Evolutionary conservation across 1,139 yeast species (phyloP), one percentile per base, ranked within the genome.

Genomic region (Nakaseomyces nivariensis): DNA sequence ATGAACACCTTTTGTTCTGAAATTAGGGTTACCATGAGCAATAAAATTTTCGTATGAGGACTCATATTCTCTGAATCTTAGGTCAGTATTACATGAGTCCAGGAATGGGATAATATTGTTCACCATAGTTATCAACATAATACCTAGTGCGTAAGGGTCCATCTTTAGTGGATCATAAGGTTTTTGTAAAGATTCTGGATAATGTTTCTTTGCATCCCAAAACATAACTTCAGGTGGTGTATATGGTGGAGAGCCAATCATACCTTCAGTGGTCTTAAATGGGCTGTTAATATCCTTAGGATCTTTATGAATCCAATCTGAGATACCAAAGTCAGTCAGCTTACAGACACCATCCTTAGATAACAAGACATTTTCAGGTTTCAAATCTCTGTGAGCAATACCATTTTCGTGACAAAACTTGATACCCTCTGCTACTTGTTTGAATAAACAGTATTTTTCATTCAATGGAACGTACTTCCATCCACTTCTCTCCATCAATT

Each of bases 301-400:
- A n/a, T 64, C 69, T 50, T 69, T 75, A 63, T 81, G 85, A 25
- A 82, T 86, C 65, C 74, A 78, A 51, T 78, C 83, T 54, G 86
- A 77, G 29, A 82, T 83, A 51, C 94, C 94, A 66, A 84, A 85
- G 69, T 85, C 94, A 46, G 90, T 82, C 45, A 85, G 66, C 62
- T 84, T 83, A 45, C 82, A 79, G 32, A 81, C 61, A 1, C 92
- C 92, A 72, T 62, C 61, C 17, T 62, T 66, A 13, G 68, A 62
- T 54, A 90, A 73, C 51, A 92, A 70, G 49, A 92, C 79, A 60
- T 92, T 92, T 64, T 92, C 98, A 0, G 97, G 97, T 67, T 92
- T 92, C 56, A 92, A 74, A 68, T 92, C 98, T 52, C 97, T 76
- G 67, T 92, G 98, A 10, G 89, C 94, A 50, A 90, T 80, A 48